A percentile compares a stretch with the other conserved stretches of the same genome.
These are phyloP conservation scores for Scedosporium apiospermum DNA, from an alignment of 2,329 filamentous ascomycete genomes.

Conservation along the genomic window DNA sequence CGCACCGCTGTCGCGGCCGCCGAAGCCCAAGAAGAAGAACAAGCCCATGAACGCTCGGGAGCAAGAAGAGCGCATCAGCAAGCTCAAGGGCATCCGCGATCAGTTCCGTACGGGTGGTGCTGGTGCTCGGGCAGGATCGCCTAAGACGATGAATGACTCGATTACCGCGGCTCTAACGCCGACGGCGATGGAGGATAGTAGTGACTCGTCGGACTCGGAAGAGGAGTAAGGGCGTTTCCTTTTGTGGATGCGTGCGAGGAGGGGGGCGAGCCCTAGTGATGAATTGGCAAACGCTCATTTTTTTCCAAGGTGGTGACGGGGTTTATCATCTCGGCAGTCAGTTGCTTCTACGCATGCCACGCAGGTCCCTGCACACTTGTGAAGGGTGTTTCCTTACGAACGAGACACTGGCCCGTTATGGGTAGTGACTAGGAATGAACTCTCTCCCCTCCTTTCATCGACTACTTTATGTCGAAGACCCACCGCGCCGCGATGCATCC, in stretches of 20 bases:
- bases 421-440: no score
- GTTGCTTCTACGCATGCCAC: no score
- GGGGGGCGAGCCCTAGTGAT: background rate
- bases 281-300: background rate
- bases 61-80: conserved; percentile 55
- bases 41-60: conserved; percentile 66
- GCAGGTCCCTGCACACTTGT: no score
- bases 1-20: conserved; percentile 19
- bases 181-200: conserved; percentile 8
- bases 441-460: no score
- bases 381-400: no score
- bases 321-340: no score
- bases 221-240: conserved; percentile 26
- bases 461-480: no score
- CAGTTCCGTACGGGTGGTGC: conserved; percentile 9
- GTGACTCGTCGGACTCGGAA: conserved; percentile 37
- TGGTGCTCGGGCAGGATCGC: conserved; percentile 7
- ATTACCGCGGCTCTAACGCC: conserved; percentile 5
- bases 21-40: conserved; percentile 56
- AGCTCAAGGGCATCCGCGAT: conserved; percentile 45
- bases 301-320: background rate
- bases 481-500: no score
- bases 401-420: no score
- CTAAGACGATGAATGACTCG: conserved; percentile 6
- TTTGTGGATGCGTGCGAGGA: background rate